Base-by-base conservation (phyloP, 176 grass and related monocot species). In the Aegilops umbellulata region DNA sequence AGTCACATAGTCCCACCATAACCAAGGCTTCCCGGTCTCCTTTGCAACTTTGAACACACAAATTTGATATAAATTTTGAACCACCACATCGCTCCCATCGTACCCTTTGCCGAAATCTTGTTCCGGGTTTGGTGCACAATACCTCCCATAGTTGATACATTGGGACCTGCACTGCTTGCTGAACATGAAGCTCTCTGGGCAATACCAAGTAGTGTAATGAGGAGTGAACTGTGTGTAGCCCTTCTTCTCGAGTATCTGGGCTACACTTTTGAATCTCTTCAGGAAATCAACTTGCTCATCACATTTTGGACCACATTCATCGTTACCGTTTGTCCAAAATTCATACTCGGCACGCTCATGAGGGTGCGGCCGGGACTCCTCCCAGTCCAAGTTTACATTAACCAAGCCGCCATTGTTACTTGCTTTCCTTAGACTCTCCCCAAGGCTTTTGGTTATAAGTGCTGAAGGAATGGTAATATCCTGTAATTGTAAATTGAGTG, bases 1-100 rank as follows among this genome's bases (percentile, higher is more conserved):
- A 17, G 92, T 97, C 61, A 94, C 90, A 80, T 97, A 97, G 79
- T 97, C 94, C 94, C 94, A 97, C 94, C 94, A 97, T 31, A 97
- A 70, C 94, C 92, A 97, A 58, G 94, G 86, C 31, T 97, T 97
- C 26, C 75, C 68, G 46, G 84, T 88, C 62, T 92, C 88, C 86
- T 94, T 94, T 42, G 92, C 92, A 77, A 87, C 83, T 76, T 86
- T 94, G 74, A 85, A 94, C 29, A 94, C 83, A 80, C 92, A 97
- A 38, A 90, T 76, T 85, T 97, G 92, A 12, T 86, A 88, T 77
- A 97, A 83, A 68, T 97, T 97, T 68, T 97, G 94, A 74, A 97
- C 60, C 77, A 97, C 90, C 6, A 97, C 94, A 77, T 97, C 94
- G 65, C 92, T 97, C 36, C 94, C 94, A 89, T 97, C 94, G 87